These are phyloP conservation scores for Eucalyptus curtisii DNA, from an alignment of 345 rosid genomes.

Conservation along the genomic window DNA sequence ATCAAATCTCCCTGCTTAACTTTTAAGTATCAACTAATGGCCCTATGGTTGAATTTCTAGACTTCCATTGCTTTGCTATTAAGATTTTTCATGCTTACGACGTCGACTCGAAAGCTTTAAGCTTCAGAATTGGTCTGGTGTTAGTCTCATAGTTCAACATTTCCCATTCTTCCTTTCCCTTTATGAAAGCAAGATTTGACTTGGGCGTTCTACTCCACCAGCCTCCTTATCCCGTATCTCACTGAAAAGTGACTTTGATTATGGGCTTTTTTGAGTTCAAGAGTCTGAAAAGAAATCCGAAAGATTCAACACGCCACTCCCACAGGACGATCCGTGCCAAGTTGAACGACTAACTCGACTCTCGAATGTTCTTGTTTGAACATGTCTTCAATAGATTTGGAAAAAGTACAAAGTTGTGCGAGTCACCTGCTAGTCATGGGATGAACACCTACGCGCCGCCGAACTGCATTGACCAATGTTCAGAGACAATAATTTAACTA, in stretches of 20 bases:
- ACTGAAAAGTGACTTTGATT: background rate
- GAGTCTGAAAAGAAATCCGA: background rate
- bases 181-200: background rate
- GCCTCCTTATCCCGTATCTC: background rate
- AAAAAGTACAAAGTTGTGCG: background rate
- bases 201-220: background rate
- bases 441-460: background rate
- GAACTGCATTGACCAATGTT: background rate
- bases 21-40: background rate
- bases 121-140: background rate
- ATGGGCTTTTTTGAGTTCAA: background rate
- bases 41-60: background rate
- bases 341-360: background rate
- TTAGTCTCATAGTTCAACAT: background rate
- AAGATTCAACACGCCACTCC: background rate
- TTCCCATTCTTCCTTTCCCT: background rate
- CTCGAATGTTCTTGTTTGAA: background rate
- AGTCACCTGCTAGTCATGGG: background rate
- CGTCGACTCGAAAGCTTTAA: background rate
- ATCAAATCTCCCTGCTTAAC: background rate
- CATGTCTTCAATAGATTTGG: background rate
- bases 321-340: background rate
- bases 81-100: background rate
- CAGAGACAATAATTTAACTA: background rate
- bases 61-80: background rate